Conservation (phyloP, 2,329 filamentous ascomycete species). For the Leptographium lundbergii region DNA sequence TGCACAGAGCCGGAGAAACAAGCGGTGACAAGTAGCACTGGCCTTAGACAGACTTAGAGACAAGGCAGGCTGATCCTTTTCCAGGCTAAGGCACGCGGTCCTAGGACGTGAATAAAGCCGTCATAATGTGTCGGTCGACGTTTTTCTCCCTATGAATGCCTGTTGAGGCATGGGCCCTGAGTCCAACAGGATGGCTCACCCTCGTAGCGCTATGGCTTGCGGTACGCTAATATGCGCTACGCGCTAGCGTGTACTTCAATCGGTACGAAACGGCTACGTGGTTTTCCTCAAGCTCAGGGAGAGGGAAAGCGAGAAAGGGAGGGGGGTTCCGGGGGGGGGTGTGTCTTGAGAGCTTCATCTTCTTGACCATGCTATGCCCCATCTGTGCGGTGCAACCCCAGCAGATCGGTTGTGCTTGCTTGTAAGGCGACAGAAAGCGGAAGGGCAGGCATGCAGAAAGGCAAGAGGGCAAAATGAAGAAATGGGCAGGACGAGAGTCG, state of each 20-base stretch:
- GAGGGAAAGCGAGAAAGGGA: background rate
- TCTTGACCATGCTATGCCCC: background rate
- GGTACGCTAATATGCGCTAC: slow-evolving; percentile 5
- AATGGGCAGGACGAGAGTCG: background rate
- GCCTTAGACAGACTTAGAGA: slow-evolving; percentile 1
- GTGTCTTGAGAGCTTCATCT: background rate
- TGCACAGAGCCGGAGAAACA: slow-evolving; percentile 5
- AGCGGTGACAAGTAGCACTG: slow-evolving; percentile 3
- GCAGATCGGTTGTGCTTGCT: background rate
- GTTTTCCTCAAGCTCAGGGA: background rate
- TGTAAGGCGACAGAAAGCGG: background rate
- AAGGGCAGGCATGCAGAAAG: background rate
- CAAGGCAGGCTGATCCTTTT: slow-evolving; percentile 2
- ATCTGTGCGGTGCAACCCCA: background rate
- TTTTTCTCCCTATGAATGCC: background rate
- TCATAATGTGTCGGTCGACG: background rate
- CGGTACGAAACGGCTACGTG: background rate
- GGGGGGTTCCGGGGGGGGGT: background rate
- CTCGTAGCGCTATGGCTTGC: slow-evolving; percentile 1
- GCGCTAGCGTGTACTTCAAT: background rate
- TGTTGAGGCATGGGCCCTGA: background rate
- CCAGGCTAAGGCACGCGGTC: background rate
- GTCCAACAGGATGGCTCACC: slow-evolving; percentile 10
- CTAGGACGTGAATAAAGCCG: no score
- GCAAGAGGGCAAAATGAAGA: background rate